These are phyloP conservation scores for Penicillium sp. DNA, from an alignment of 2,329 filamentous ascomycete species.

Conservation along the genomic window DNA sequence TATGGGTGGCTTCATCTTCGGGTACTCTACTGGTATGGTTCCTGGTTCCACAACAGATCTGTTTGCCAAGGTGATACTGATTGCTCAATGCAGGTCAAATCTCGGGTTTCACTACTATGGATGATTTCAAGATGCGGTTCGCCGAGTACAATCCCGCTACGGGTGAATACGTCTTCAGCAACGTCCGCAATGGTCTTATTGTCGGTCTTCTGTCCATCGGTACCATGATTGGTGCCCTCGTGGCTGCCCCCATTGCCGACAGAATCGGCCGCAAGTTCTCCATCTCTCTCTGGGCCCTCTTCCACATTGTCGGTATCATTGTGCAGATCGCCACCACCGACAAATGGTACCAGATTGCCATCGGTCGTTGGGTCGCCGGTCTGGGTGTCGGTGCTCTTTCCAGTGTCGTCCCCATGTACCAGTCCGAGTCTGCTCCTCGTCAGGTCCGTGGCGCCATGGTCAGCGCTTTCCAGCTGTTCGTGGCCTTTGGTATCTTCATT, in stretches of 20 bases:
- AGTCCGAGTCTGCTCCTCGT: slow-evolving; percentile 44
- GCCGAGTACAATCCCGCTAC: slow-evolving; percentile 29
- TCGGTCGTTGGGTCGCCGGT: slow-evolving; percentile 46
- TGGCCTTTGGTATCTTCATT: slow-evolving; percentile 48
- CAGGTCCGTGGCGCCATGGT: slow-evolving; percentile 48
- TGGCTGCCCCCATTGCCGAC: slow-evolving; percentile 44
- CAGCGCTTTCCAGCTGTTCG: slow-evolving; percentile 48
- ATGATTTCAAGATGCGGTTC: slow-evolving; percentile 43
- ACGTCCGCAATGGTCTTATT: slow-evolving; percentile 43
- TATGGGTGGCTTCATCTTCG: slow-evolving; percentile 47
- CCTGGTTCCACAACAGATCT: slow-evolving; percentile 11
- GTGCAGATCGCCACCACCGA: slow-evolving; percentile 42
- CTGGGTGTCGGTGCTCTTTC: slow-evolving; percentile 46
- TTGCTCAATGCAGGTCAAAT: slow-evolving; percentile 35
- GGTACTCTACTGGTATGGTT: slow-evolving; percentile 40
- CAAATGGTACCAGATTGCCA: slow-evolving; percentile 43
- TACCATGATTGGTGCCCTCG: slow-evolving; percentile 40
- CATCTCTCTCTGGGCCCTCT: slow-evolving; percentile 42
- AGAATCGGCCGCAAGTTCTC: slow-evolving; percentile 44
- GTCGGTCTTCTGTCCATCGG: slow-evolving; percentile 45
- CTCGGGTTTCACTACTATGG: slow-evolving; percentile 45
- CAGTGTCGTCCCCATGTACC: slow-evolving; percentile 46
- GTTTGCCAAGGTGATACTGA: not conserved
- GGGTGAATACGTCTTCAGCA: slow-evolving; percentile 39
- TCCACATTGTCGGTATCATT: slow-evolving; percentile 45